Percentiles rank a stretch among this genome's conserved stretches.
These are phyloP conservation scores for Phytophthora aleatoria DNA, from an alignment of 352 stramenopile species.

Conservation along the genomic window DNA sequence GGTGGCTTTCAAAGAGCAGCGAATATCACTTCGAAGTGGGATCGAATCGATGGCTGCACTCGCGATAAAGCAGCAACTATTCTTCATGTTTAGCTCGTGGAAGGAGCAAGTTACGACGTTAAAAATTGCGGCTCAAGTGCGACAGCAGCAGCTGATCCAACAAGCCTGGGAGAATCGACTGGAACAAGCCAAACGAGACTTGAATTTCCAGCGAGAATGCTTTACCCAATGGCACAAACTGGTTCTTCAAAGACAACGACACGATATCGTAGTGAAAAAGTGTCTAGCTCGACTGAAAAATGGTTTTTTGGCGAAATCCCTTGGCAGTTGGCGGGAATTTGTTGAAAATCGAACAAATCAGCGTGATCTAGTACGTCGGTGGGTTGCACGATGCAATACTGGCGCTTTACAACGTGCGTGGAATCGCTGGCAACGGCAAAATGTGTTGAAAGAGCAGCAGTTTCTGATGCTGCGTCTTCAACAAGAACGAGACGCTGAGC, in stretches of 20 bases:
- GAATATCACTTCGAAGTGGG: constrained; percentile 9
- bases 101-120: constrained; percentile 19
- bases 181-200: constrained; percentile 24
- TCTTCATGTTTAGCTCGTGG: constrained; percentile 16
- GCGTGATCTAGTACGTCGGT: constrained; percentile 32
- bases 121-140: constrained; percentile 16
- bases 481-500: constrained; percentile 8
- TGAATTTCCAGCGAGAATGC: constrained; percentile 27
- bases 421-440: constrained; percentile 41
- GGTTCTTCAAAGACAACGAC: constrained; percentile 4
- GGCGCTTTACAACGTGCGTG: constrained; percentile 26
- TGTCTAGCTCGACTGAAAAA: constrained; percentile 34
- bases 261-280: constrained; percentile 17
- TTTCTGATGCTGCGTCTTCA: constrained; percentile 22
- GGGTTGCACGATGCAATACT: constrained; percentile 16
- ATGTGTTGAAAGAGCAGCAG: constrained; percentile 34
- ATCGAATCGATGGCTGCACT: constrained; percentile 15
- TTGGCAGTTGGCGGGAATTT: constrained; percentile 35
- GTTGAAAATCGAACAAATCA: constrained; percentile 20
- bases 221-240: constrained; percentile 33
- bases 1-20: constrained; percentile 17
- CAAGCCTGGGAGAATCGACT: constrained; percentile 31
- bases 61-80: constrained; percentile 20
- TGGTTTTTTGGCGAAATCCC: constrained; percentile 12
- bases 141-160: constrained; percentile 30